A percentile compares a stretch with the other conserved stretches of the same genome.
phyloP scores from a whole-genome alignment of 257 asterid species.

The Parsonsia alboflavescens region DNA sequence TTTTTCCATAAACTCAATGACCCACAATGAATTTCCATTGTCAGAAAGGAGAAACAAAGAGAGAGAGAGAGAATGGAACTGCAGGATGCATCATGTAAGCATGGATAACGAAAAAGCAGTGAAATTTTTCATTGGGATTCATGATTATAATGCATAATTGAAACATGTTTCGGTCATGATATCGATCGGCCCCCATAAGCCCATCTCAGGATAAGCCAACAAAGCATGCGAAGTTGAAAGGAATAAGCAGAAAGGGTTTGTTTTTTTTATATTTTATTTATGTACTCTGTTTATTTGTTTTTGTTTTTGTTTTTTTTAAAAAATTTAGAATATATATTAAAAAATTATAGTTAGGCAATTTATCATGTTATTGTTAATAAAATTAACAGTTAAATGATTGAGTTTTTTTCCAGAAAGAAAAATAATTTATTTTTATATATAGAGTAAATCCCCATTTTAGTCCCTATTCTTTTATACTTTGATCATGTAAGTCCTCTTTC shows the following conservation, averaged over 20 bases:
- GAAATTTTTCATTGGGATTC: not conserved
- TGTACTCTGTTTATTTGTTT: too few relatives aligned
- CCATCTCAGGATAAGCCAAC: conserved; percentile 1
- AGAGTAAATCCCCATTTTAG: too few relatives aligned
- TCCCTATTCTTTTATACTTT: too few relatives aligned
- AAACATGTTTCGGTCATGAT: not conserved
- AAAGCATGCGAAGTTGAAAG: not conserved
- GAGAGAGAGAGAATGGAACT: not conserved
- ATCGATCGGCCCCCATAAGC: not conserved
- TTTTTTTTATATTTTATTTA: not conserved
- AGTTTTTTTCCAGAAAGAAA: too few relatives aligned
- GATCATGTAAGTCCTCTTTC: too few relatives aligned
- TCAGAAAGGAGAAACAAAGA: not conserved
- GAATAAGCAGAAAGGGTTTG: not conserved
- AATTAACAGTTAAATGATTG: too few relatives aligned
- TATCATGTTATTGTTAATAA: too few relatives aligned
- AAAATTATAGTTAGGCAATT: too few relatives aligned
- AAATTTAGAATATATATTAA: too few relatives aligned
- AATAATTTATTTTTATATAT: too few relatives aligned
- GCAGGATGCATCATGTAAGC: not conserved
- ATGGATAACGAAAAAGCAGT: not conserved
- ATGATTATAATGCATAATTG: not conserved
- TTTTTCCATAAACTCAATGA: not conserved
- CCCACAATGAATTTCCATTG: conserved; percentile 1
- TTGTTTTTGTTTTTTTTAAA: too few relatives aligned